These are phyloP conservation scores for Candida suzukii DNA, from an alignment of 805 yeast species.

Conservation along the genomic window DNA sequence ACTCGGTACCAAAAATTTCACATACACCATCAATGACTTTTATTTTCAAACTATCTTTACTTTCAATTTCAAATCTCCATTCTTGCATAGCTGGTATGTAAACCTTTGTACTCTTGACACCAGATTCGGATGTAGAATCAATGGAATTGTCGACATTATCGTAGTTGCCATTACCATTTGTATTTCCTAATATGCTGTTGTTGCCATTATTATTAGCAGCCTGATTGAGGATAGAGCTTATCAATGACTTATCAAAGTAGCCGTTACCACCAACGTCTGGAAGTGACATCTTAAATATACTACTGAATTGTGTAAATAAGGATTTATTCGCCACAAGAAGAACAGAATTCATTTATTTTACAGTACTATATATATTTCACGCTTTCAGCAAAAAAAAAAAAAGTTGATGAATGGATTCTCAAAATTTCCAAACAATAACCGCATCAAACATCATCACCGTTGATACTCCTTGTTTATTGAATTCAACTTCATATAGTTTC, in stretches of 20 bases:
- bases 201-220: not conserved
- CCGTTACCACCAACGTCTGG: slow-evolving; percentile 1
- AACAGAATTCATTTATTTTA: too few relatives aligned
- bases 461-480: too few relatives aligned
- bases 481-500: too few relatives aligned
- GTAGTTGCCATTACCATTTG: not conserved
- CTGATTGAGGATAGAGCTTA: not conserved
- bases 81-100: slow-evolving; percentile 37
- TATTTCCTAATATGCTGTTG: not conserved
- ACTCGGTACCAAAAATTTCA: slow-evolving; percentile 90
- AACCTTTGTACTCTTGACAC: slow-evolving; percentile 1
- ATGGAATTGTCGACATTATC: not conserved
- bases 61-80: slow-evolving; percentile 70
- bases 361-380: too few relatives aligned
- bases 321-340: too few relatives aligned
- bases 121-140: too few relatives aligned
- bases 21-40: slow-evolving; percentile 62
- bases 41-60: slow-evolving; percentile 38
- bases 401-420: too few relatives aligned
- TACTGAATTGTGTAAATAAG: too few relatives aligned
- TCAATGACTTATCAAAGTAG: not conserved
- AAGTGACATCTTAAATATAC: not conserved
- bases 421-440: too few relatives aligned
- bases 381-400: too few relatives aligned
- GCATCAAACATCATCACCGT: too few relatives aligned